A percentile compares a stretch with the other conserved stretches of the same genome.
These are phyloP conservation scores for Paecilomyces niveus DNA, from an alignment of 2,329 filamentous ascomycete species.

Conservation along the genomic window DNA sequence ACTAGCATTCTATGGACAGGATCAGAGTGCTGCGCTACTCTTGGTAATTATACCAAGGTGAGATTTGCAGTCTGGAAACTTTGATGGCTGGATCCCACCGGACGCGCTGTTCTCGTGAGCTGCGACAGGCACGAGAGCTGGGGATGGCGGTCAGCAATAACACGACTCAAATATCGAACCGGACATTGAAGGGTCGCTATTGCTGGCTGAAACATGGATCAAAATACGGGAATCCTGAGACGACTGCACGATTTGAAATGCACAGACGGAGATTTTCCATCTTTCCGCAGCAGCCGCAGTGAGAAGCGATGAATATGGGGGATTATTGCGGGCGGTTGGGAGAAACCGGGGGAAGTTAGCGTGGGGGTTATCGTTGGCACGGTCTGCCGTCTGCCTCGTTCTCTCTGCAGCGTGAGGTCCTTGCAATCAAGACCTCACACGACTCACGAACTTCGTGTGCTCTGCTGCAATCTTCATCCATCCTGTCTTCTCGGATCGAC, in stretches of 20 bases:
- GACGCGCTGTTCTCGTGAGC: background rate
- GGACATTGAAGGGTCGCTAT: background rate
- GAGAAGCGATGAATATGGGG: background rate
- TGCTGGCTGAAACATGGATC: background rate
- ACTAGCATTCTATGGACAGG: background rate
- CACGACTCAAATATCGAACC: background rate
- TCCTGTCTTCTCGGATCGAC: background rate
- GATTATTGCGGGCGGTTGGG: background rate
- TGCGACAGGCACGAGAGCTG: background rate
- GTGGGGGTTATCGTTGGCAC: background rate
- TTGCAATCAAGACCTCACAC: too few species aligned
- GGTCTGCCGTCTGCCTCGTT: background rate
- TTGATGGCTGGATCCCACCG: background rate
- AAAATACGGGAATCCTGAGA: background rate
- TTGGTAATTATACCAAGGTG: background rate
- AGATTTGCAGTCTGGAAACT: background rate
- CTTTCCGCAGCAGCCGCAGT: background rate
- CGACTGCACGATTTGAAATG: background rate
- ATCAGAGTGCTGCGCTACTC: background rate
- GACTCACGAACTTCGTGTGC: background rate
- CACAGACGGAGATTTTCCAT: background rate
- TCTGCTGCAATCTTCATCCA: background rate
- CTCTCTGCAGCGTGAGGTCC: background rate
- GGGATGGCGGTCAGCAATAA: too few species aligned
- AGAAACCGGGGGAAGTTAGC: background rate